Conservation (phyloP, 2,329 filamentous ascomycete species). For the Neofusicoccum cordaticola region DNA sequence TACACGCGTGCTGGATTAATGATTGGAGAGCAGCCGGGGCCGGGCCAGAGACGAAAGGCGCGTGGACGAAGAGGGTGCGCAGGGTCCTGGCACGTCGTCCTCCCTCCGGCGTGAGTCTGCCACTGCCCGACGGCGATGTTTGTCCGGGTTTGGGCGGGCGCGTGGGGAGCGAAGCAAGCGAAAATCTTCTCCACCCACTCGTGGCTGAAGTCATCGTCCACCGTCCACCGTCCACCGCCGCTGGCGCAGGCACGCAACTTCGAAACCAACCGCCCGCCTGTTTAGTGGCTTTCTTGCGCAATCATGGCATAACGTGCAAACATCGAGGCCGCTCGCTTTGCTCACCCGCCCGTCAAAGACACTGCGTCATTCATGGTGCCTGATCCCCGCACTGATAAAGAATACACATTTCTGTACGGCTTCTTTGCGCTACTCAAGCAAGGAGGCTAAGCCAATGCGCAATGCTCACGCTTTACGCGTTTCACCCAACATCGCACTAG, state of each 20-base stretch:
- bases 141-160: constrained; percentile 6
- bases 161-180: constrained; percentile 1
- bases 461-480: not conserved
- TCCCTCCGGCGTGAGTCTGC: too few species aligned
- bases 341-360: too few species aligned
- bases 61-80: too few species aligned
- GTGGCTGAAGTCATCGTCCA: not conserved
- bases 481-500: constrained; percentile 11
- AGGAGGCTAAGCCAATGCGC: constrained; percentile 1
- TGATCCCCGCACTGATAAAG: too few species aligned
- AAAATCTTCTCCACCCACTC: constrained; percentile 10
- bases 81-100: too few species aligned
- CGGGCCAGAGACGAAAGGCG: too few species aligned
- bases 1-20: too few species aligned
- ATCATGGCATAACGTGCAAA: too few species aligned
- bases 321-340: too few species aligned
- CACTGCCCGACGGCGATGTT: not conserved
- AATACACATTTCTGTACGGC: not conserved
- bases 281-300: not conserved
- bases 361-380: too few species aligned
- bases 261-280: not conserved
- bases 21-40: too few species aligned
- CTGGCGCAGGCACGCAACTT: not conserved
- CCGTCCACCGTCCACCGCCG: too few species aligned
- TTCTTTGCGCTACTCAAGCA: not conserved